phyloP scores from a whole-genome alignment of 108 stramenopile genomes.

The Cyclotella atomus region DNA sequence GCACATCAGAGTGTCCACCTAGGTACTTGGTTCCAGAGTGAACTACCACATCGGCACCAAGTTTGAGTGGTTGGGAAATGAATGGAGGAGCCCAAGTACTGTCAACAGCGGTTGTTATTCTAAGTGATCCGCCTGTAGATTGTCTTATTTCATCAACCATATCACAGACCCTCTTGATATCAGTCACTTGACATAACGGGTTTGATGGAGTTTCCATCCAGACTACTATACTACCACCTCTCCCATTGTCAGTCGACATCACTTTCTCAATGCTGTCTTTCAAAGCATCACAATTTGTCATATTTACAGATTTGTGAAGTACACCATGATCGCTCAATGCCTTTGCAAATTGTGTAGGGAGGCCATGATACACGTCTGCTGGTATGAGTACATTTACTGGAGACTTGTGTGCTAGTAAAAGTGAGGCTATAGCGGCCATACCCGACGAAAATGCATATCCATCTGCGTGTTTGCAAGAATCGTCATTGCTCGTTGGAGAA shows the following conservation, averaged over 20 bases:
- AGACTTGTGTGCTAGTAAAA: slow-evolving; percentile 70
- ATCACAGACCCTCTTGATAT: slow-evolving; percentile 64
- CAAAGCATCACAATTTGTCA: slow-evolving; percentile 48
- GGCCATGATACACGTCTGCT: slow-evolving; percentile 85
- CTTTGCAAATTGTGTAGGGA: slow-evolving; percentile 62
- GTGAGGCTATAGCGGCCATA: slow-evolving; percentile 82
- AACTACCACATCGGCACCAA: slow-evolving; percentile 80
- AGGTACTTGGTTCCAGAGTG: slow-evolving; percentile 91
- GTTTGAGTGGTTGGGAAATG: slow-evolving; percentile 71
- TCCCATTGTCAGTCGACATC: slow-evolving; percentile 16
- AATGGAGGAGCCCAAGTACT: slow-evolving; percentile 86
- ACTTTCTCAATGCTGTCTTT: slow-evolving; percentile 24
- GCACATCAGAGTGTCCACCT: slow-evolving; percentile 90
- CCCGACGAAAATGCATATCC: slow-evolving; percentile 88
- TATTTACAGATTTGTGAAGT: slow-evolving; percentile 49
- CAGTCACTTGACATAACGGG: slow-evolving; percentile 78
- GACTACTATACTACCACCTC: slow-evolving; percentile 57
- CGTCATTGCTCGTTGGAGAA: not conserved
- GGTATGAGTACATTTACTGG: slow-evolving; percentile 73
- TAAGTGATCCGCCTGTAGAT: not conserved
- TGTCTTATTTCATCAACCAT: slow-evolving; percentile 17
- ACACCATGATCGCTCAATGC: slow-evolving; percentile 68
- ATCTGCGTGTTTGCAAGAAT: slow-evolving; percentile 3
- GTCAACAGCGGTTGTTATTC: slow-evolving; percentile 81
- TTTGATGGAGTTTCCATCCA: slow-evolving; percentile 96